These are phyloP conservation scores for Cardamine resedifolia DNA, from an alignment of 345 rosid species.

Conservation along the genomic window DNA sequence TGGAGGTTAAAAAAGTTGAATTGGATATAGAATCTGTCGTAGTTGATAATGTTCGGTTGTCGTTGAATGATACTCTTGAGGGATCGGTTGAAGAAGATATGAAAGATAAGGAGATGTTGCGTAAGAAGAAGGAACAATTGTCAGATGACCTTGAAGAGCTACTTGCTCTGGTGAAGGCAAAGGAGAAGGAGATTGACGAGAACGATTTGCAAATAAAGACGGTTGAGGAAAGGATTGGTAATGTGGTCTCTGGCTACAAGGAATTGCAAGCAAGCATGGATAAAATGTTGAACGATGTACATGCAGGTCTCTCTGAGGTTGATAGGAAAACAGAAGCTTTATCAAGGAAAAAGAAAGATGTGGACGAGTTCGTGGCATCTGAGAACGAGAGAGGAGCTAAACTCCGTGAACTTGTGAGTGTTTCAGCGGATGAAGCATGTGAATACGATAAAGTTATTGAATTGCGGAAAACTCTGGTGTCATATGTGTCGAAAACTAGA, in stretches of 20 bases:
- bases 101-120: slow-evolving; percentile 53
- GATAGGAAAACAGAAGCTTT: slow-evolving; percentile 52
- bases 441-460: slow-evolving; percentile 51
- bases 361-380: slow-evolving; percentile 44
- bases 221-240: slow-evolving; percentile 56
- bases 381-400: slow-evolving; percentile 59
- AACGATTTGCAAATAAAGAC: slow-evolving; percentile 55
- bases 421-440: slow-evolving; percentile 65
- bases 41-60: slow-evolving; percentile 53
- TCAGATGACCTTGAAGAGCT: slow-evolving; percentile 56
- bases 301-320: slow-evolving; percentile 46
- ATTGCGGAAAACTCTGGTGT: slow-evolving; percentile 56
- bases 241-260: slow-evolving; percentile 56
- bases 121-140: slow-evolving; percentile 52
- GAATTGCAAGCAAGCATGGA: slow-evolving; percentile 56
- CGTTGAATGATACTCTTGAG: slow-evolving; percentile 49
- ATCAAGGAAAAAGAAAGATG: slow-evolving; percentile 53
- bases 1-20: slow-evolving; percentile 64
- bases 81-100: slow-evolving; percentile 54
- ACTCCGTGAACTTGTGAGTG: slow-evolving; percentile 62
- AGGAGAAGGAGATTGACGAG: slow-evolving; percentile 66
- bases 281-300: slow-evolving; percentile 48
- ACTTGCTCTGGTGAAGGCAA: slow-evolving; percentile 66
- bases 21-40: slow-evolving; percentile 61
- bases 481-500: slow-evolving; percentile 55